Base-by-base conservation (phyloP, 2,329 filamentous ascomycete species). In the Penicillium sp. region DNA sequence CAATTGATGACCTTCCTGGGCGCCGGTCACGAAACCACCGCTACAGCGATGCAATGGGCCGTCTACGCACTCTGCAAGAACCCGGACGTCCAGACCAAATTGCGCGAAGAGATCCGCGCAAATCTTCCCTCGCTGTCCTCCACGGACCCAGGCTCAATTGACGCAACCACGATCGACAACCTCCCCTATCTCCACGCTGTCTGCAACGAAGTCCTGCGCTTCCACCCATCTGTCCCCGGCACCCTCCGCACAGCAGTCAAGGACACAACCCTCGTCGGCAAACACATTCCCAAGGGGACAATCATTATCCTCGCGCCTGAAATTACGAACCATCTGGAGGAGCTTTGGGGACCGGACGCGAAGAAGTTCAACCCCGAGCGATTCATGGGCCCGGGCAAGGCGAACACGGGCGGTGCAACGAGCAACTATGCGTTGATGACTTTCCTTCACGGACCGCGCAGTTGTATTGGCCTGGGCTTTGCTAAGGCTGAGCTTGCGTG, bases 1-100 rank as follows among this genome's bases (percentile, higher is more conserved):
- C 92, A 96, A 76, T 84, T 95, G 71, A 95, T 96, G 90, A 96
- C 91, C 0, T 95, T 96, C 78, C 84, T 96, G 5, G 89, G 89
- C 0, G 92, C 92, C 0, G 89, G 88, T 22, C 91, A 94, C 73
- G 90, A 94, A 76, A 94, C 91, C 1, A 93, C 90, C 0, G 86
- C 91, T 1, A 84, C 87, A 1, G 83, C 90, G 18, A 81, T 95
- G 70, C 89, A 87, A n/a, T 94, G 90, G 89, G 84, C 88, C 3
- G 76, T 87, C 7, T 90, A 92, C 70, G 78, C 88, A 44, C 83
- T 95, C n/a, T 85, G 85, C 66, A 81, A 82, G 19, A 75, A 91
- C 66, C 87, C 85, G 0, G 81, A 86, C 0, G 78, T 90, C 2
- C 90, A 95, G 75, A 75, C 75, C 22, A 82, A 82, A 2, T 83